Percentiles rank a stretch among this genome's conserved stretches.
Conservation (phyloP, 1,139 yeast species). For the Diutina rugosa region DNA sequence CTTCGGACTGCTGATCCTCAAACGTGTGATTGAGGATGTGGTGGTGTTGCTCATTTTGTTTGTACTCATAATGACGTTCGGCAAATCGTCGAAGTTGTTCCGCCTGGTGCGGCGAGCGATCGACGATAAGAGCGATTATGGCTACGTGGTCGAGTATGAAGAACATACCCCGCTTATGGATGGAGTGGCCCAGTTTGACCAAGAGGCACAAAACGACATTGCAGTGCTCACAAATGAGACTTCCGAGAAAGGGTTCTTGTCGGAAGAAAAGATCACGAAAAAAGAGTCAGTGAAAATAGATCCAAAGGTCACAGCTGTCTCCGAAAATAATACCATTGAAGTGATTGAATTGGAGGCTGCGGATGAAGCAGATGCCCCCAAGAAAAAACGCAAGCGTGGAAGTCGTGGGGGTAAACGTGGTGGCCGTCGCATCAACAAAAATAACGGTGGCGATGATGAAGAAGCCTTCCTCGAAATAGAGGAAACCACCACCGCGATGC, state of each 20-base stretch:
- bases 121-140: slow-evolving; percentile 1
- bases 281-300: slow-evolving; percentile 3
- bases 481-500: slow-evolving; percentile 3
- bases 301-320: neutral
- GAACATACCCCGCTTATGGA: neutral
- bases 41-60: slow-evolving; percentile 23
- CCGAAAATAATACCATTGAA: neutral
- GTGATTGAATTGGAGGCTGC: neutral
- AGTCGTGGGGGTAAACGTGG: slow-evolving; percentile 64
- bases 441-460: slow-evolving; percentile 8
- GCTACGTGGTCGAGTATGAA: neutral
- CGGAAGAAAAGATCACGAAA: slow-evolving; percentile 13
- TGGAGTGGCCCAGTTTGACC: neutral
- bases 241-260: slow-evolving; percentile 6
- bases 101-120: slow-evolving; percentile 4
- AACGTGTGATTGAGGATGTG: slow-evolving; percentile 37
- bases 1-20: slow-evolving; percentile 6
- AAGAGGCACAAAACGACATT: neutral
- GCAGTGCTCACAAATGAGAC: neutral
- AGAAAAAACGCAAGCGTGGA: slow-evolving; percentile 63
- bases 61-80: slow-evolving; percentile 16
- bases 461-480: slow-evolving; percentile 4
- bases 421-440: slow-evolving; percentile 31
- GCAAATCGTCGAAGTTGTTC: neutral
- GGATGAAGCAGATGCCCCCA: slow-evolving; percentile 1